Conservation (phyloP, 306 rosid genomes). For the Lathyrus oleraceus region DNA sequence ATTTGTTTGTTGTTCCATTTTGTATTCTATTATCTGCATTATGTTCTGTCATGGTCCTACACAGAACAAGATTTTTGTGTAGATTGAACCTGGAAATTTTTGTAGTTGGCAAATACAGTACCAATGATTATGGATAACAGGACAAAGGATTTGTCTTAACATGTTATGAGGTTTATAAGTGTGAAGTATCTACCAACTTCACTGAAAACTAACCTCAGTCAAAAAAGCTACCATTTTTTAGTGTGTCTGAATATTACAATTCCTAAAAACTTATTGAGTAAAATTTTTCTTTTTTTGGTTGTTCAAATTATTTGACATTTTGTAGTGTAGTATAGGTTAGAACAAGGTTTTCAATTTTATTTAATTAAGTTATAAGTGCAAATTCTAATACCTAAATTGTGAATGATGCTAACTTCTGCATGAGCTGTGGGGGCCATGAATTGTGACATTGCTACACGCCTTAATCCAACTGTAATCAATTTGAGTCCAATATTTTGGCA, state of each 20-base stretch:
- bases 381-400: not conserved
- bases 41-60: slow-evolving; percentile 8
- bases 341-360: not conserved
- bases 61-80: slow-evolving; percentile 1
- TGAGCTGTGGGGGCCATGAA: not conserved
- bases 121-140: not conserved
- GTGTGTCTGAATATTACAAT: not conserved
- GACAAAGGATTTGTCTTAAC: not conserved
- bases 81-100: not conserved
- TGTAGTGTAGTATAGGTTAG: not conserved
- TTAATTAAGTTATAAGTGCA: too few relatives aligned
- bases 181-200: not conserved
- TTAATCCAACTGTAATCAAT: not conserved
- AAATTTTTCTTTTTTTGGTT: not conserved
- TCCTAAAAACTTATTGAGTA: not conserved
- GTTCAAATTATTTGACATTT: not conserved
- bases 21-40: not conserved
- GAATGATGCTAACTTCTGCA: not conserved
- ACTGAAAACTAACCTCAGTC: not conserved
- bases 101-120: not conserved
- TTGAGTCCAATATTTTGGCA: not conserved
- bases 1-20: slow-evolving; percentile 11
- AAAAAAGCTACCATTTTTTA: not conserved
- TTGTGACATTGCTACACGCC: not conserved
- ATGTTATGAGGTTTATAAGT: not conserved